Conservation (phyloP, 768 basidiomycete genomes). For the Naganishia onofrii region DNA sequence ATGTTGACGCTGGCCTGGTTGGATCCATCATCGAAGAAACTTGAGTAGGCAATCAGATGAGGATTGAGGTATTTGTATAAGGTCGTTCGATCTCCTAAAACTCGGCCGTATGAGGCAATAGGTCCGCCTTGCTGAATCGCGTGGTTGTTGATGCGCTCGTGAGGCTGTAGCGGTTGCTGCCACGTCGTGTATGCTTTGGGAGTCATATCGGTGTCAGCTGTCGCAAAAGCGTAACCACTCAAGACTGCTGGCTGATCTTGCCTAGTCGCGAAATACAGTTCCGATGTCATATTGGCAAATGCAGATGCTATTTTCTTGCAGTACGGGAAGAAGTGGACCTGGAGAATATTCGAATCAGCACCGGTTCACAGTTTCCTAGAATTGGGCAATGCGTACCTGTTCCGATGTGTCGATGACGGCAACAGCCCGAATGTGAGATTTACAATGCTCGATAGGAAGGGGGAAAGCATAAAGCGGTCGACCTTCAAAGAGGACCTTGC, state of each 20-base stretch:
- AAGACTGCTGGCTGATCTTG: slow-evolving; percentile 9
- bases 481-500: slow-evolving; percentile 43
- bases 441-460: slow-evolving; percentile 45
- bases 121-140: slow-evolving; percentile 55
- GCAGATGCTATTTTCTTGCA: slow-evolving; percentile 46
- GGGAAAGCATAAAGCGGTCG: slow-evolving; percentile 38
- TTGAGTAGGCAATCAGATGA: slow-evolving; percentile 60
- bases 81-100: slow-evolving; percentile 80
- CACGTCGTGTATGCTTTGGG: slow-evolving; percentile 60
- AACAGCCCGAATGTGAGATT: slow-evolving; percentile 40
- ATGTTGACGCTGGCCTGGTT: slow-evolving; percentile 62
- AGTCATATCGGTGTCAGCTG: neutral
- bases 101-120: slow-evolving; percentile 75
- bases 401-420: slow-evolving; percentile 39
- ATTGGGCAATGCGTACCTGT: slow-evolving; percentile 32
- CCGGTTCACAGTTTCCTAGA: neutral
- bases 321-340: slow-evolving; percentile 49
- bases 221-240: slow-evolving; percentile 35
- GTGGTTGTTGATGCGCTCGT: slow-evolving; percentile 62
- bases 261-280: slow-evolving; percentile 37
- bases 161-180: slow-evolving; percentile 61
- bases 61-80: slow-evolving; percentile 93
- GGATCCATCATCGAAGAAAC: slow-evolving; percentile 33
- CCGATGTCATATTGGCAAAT: slow-evolving; percentile 35
- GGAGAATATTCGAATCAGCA: neutral